A percentile compares a stretch with the other conserved stretches of the same genome.
Conservation (phyloP, 371 early-diverging fungal species). For the Mortierella polycephala region DNA sequence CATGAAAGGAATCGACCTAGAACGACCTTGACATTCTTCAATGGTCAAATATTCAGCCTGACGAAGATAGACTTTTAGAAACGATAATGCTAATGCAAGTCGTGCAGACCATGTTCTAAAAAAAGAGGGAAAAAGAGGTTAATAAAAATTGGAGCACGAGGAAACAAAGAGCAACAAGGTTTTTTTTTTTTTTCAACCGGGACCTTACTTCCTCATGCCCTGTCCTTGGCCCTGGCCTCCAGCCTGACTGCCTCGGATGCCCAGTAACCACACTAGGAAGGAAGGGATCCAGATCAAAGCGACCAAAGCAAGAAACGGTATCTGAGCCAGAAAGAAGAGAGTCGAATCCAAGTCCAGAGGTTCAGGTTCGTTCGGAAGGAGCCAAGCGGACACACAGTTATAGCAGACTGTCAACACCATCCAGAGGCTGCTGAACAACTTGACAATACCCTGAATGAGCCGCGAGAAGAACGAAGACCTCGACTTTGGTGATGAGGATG, state of each 20-base stretch:
- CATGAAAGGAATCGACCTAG: conserved; percentile 46
- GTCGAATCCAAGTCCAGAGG: conserved; percentile 35
- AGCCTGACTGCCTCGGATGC: conserved; percentile 25
- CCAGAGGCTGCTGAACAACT: conserved; percentile 4
- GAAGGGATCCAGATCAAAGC: conserved; percentile 20
- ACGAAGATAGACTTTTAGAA: conserved; percentile 26
- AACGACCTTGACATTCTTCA: conserved; percentile 35
- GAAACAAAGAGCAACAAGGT: neutral
- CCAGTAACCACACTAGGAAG: conserved; percentile 26
- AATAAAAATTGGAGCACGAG: neutral
- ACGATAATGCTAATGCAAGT: conserved; percentile 31
- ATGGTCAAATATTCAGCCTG: conserved; percentile 23
- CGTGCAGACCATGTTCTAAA: conserved; percentile 22
- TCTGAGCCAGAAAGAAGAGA: conserved; percentile 35
- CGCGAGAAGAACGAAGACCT: neutral
- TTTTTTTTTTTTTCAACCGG: neutral
- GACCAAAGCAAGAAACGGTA: conserved; percentile 15
- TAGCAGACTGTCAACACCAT: neutral
- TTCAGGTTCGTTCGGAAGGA: conserved; percentile 42
- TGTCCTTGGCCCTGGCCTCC: conserved; percentile 19
- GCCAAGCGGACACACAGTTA: conserved; percentile 22
- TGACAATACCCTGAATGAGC: neutral
- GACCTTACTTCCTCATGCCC: conserved; percentile 41
- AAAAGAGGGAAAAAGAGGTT: neutral
- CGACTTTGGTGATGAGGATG: neutral